Evolutionary conservation across 345 rosid species (phyloP), one percentile per base, ranked within the genome.

Genomic region (Lumnitzera littorea): DNA sequence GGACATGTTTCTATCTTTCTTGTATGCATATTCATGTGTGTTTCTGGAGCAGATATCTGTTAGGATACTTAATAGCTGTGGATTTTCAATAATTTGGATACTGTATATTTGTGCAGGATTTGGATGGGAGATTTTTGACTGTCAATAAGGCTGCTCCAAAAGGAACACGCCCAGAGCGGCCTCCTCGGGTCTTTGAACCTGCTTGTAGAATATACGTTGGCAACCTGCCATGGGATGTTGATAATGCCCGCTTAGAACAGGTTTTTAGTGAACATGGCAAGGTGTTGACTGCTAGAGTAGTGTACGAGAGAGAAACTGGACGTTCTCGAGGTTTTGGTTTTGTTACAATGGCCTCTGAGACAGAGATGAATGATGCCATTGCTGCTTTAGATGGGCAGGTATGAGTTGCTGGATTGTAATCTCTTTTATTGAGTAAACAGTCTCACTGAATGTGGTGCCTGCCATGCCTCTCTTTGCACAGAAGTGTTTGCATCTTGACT

Each of bases 301-400:
- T 92, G 20, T 81, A 62, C 62, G 98, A 92, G 69, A 78, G 97
- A 74, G 95, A 87, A 53, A 81, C 83, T 36, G 96, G 97, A 56
- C 97, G 96, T 20, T 92, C 99, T 41, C 96, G 97, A 67, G 97
- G 97, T 51, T 89, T 92, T 47, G 99, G 97, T 25, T 92, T 92
- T 67, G 98, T 92, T 52, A 73, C 87, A 0, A 89, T 92, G 98
- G 71, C 91, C 29, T 57, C 72, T 29, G 96, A 84, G 76, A 54
- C 70, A 16, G 96, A 89, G 81, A 70, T 87, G 79, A 87, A 89
- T 15, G 91, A 85, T 11, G 98, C 97, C 66, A 80, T 92, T 23
- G 84, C 96, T 59, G 94, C 98, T 14, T 94, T 92, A 54, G 96
- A 92, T 70, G 96, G 96, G 75, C 83, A 86, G 94, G 98, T 92